These are phyloP conservation scores for Malus hybrid DNA, from an alignment of 331 rosid genomes.

Conservation along the genomic window DNA sequence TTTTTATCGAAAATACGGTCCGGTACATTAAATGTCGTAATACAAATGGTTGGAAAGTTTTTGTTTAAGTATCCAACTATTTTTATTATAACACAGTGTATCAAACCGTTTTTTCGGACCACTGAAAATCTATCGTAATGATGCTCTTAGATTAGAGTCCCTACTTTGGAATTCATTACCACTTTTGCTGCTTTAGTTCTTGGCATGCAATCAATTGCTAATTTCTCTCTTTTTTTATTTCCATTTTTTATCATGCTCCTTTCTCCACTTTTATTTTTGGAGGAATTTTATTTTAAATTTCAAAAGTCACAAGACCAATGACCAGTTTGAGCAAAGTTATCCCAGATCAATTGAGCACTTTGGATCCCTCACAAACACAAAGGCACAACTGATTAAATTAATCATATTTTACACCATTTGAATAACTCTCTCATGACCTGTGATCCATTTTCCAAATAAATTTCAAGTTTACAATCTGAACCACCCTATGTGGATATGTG, in stretches of 20 bases:
- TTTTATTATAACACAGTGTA: too few species aligned
- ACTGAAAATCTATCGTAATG: background rate
- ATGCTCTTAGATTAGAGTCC: constrained; percentile 32
- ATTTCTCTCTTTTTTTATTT: background rate
- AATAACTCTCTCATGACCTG: background rate
- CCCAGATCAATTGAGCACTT: background rate
- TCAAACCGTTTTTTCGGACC: rapidly evolving
- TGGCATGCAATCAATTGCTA: constrained; percentile 31
- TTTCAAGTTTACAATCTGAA: background rate
- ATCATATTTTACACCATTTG: background rate
- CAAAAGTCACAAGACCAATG: background rate
- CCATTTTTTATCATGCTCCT: constrained; percentile 5
- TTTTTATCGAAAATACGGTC: rapidly evolving
- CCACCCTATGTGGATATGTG: background rate
- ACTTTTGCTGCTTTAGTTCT: constrained; percentile 41
- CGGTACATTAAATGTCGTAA: too few species aligned
- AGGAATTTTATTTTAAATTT: background rate
- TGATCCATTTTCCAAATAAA: background rate
- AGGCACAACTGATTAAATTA: background rate
- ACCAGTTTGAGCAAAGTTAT: background rate
- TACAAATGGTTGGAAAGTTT: too few species aligned
- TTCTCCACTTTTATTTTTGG: background rate
- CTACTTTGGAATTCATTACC: constrained; percentile 48
- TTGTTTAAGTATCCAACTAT: too few species aligned
- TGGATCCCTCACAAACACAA: background rate